A percentile compares a stretch with the other conserved stretches of the same genome.
These are phyloP conservation scores for Pontederia crassipes DNA, from an alignment of 176 grass and related monocot species.

Conservation along the genomic window DNA sequence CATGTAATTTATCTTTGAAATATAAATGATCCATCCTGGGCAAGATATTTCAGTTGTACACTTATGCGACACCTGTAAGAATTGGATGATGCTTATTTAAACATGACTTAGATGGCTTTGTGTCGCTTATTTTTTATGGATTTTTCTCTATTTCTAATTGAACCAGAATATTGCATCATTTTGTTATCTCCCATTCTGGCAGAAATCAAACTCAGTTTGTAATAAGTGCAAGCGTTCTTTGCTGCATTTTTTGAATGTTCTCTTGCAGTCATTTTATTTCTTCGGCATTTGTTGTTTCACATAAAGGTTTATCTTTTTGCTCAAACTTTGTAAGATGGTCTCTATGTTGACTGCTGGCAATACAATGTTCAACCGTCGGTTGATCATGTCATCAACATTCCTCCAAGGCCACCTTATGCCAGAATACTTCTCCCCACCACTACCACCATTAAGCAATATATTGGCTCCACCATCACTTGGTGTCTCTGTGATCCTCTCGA, in stretches of 20 bases:
- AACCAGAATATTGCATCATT: too few relatives aligned
- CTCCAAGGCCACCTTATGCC: neutral
- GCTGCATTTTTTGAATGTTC: neutral
- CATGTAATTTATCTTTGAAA: too few relatives aligned
- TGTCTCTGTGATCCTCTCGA: conserved; percentile 7
- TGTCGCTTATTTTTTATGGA: too few relatives aligned
- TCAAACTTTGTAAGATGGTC: neutral
- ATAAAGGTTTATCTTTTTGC: neutral
- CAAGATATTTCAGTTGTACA: too few relatives aligned
- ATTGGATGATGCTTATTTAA: too few relatives aligned
- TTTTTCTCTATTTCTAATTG: too few relatives aligned
- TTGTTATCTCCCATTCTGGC: too few relatives aligned
- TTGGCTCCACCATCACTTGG: conserved; percentile 1
- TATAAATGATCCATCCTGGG: too few relatives aligned
- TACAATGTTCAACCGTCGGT: neutral
- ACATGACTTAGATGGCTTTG: too few relatives aligned
- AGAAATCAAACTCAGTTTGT: too few relatives aligned
- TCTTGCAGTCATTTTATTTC: conserved; percentile 1
- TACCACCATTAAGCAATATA: conserved; percentile 5
- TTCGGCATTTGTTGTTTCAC: neutral
- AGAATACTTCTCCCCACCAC: neutral
- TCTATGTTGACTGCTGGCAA: conserved; percentile 18
- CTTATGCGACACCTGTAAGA: too few relatives aligned
- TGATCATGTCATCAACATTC: conserved; percentile 18
- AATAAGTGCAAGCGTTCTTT: too few relatives aligned